phyloP scores from a whole-genome alignment of 75 land plant species.

The Picea glauca region DNA sequence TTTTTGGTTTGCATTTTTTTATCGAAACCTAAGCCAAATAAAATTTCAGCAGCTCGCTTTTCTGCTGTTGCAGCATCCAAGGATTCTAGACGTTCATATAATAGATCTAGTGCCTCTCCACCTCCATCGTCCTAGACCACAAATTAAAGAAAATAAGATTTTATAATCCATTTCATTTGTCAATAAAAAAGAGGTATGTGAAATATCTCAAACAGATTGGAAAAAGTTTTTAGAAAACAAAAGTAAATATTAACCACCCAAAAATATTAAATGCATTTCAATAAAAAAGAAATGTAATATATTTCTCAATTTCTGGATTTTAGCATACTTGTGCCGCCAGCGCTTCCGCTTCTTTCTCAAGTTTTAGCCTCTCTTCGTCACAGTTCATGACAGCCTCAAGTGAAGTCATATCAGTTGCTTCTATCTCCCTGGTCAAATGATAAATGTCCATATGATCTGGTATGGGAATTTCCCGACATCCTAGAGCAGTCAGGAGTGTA shows the following conservation, averaged over 20 bases:
- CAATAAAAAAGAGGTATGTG: too few species aligned
- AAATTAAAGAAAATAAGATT: too few species aligned
- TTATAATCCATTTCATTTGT: too few species aligned
- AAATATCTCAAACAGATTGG: neutral
- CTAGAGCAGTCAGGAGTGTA: slow-evolving; percentile 74
- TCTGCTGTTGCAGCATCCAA: slow-evolving; percentile 86
- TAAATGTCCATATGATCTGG: slow-evolving; percentile 97
- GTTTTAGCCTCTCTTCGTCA: slow-evolving; percentile 73
- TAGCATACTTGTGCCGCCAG: slow-evolving; percentile 53
- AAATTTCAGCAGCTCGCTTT: slow-evolving; percentile 90
- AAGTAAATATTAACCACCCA: too few species aligned
- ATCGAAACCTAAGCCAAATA: slow-evolving; percentile 76
- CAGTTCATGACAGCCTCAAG: slow-evolving; percentile 74
- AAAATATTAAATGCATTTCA: too few species aligned
- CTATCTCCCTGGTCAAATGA: slow-evolving; percentile 80
- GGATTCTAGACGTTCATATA: slow-evolving; percentile 85
- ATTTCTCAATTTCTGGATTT: too few species aligned
- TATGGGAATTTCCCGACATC: slow-evolving; percentile 77
- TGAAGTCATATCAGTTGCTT: slow-evolving; percentile 86
- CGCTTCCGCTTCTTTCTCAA: slow-evolving; percentile 76
- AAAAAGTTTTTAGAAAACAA: neutral
- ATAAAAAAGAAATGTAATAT: too few species aligned
- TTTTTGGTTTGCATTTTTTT: slow-evolving; percentile 82
- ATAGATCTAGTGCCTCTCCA: slow-evolving; percentile 63
- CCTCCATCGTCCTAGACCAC: slow-evolving; percentile 71